Evolutionary conservation across 306 rosid species (phyloP), one percentile per base, ranked within the genome.

Genomic region (Pterocarpus santalinus): DNA sequence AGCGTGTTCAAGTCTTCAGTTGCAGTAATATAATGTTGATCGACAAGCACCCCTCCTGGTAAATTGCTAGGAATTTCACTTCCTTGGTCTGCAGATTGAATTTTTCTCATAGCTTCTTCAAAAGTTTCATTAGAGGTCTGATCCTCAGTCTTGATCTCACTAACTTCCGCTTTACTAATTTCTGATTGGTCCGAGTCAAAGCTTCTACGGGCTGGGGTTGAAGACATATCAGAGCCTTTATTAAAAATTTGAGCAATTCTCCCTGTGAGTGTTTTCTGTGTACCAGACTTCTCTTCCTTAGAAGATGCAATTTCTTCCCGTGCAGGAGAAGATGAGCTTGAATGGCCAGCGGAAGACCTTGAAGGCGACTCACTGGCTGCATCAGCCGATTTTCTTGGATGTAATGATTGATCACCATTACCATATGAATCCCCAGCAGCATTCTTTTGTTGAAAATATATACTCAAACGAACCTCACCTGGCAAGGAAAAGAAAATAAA

Each of bases 401-500:
- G 73, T 13, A 53, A 82, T 38, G 74, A 12, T 63, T 84, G 83
- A 73, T 84, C 80, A 17, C 61, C 76, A 58, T 68, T 71, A 73
- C 32, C 67, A 75, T 74, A 84, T 65, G 83, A 86, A 28, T 90
- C 95, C 39, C 73, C 14, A 11, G 71, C 78, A 44, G 83, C 79
- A 78, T 67, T 90, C 81, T 88, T 95, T 63, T 55, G 81, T 39
- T 64, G 62, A 70, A 95, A 90, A 80, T 69, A 77, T 82, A 95
- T 73, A 17, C 82, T 79, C 69, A 95, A 89, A 80, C 94, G 99
- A 87, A 95, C 77, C 86, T 95, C 97, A 58, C 98, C 98, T 92
- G 89, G 69, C 67, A 73, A 39, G 51, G 55, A 70, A 75, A 75
- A 36, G 63, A 35, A 36, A 28, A 47, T 34, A 38, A 70, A 78